Conservation (phyloP, 768 basidiomycete species). For the Termitomyces sp. region DNA sequence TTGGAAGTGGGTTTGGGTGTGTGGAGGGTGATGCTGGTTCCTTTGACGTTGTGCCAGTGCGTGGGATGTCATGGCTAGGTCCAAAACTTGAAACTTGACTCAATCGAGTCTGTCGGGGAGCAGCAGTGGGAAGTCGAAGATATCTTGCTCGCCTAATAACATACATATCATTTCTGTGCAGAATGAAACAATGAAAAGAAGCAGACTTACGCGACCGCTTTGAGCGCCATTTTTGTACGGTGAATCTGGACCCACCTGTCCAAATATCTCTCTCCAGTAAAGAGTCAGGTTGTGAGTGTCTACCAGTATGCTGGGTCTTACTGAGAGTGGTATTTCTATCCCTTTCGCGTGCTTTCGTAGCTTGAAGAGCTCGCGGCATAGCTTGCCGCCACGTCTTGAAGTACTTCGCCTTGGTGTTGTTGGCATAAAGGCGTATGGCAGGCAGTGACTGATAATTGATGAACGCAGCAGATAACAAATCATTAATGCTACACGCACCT, state of each 20-base stretch:
- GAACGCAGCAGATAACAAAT: not conserved
- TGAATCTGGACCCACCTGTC: slow-evolving; percentile 66
- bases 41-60: slow-evolving; percentile 8
- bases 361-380: slow-evolving; percentile 65
- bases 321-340: slow-evolving; percentile 51
- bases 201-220: slow-evolving; percentile 74
- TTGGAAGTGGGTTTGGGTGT: slow-evolving; percentile 11
- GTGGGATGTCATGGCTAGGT: not conserved
- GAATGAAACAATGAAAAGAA: not conserved
- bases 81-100: not conserved
- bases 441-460: slow-evolving; percentile 53
- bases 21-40: not conserved
- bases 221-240: slow-evolving; percentile 64
- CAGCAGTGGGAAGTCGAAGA: slow-evolving; percentile 61
- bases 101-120: slow-evolving; percentile 27
- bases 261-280: slow-evolving; percentile 41
- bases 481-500: slow-evolving; percentile 32
- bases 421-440: slow-evolving; percentile 71
- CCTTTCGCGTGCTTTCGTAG: slow-evolving; percentile 58
- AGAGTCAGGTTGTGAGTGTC: slow-evolving; percentile 8
- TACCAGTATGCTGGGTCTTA: slow-evolving; percentile 28
- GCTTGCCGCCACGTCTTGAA: slow-evolving; percentile 64
- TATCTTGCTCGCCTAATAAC: slow-evolving; percentile 68
- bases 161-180: slow-evolving; percentile 5
- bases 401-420: slow-evolving; percentile 48